These are phyloP conservation scores for Diaporthe humulicola DNA, from an alignment of 2,329 filamentous ascomycete species.

Conservation along the genomic window DNA sequence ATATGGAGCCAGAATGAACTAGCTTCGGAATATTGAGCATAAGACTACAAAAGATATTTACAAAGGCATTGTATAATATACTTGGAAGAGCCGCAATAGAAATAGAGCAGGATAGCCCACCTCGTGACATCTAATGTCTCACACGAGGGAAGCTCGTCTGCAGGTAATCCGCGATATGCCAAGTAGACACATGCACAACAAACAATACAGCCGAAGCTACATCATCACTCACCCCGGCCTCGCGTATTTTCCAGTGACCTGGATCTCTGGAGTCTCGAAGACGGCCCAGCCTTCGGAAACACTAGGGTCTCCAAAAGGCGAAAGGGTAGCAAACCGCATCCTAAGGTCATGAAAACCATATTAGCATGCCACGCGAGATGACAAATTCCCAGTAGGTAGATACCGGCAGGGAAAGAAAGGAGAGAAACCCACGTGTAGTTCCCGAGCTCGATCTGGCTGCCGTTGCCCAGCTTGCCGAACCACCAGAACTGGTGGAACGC, in stretches of 20 bases:
- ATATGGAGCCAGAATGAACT: neutral
- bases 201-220: neutral
- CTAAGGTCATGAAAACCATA: neutral
- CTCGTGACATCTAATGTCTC: neutral
- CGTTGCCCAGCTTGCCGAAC: constrained; percentile 33
- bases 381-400: neutral
- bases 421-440: constrained; percentile 27
- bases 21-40: neutral
- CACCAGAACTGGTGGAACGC: constrained; percentile 27
- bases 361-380: neutral
- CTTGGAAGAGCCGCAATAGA: neutral
- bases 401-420: neutral
- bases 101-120: no score
- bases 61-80: neutral
- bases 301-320: constrained; percentile 25
- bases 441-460: constrained; percentile 25
- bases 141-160: neutral
- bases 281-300: constrained; percentile 11
- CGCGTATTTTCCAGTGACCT: constrained; percentile 17
- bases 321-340: constrained; percentile 3
- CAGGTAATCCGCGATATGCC: no score
- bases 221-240: neutral
- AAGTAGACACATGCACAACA: neutral
- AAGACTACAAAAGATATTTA: neutral
- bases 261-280: constrained; percentile 26